A percentile compares a stretch with the other conserved stretches of the same genome.
These are phyloP conservation scores for Talaromyces marneffei DNA, from an alignment of 2,329 filamentous ascomycete genomes.

Conservation along the genomic window DNA sequence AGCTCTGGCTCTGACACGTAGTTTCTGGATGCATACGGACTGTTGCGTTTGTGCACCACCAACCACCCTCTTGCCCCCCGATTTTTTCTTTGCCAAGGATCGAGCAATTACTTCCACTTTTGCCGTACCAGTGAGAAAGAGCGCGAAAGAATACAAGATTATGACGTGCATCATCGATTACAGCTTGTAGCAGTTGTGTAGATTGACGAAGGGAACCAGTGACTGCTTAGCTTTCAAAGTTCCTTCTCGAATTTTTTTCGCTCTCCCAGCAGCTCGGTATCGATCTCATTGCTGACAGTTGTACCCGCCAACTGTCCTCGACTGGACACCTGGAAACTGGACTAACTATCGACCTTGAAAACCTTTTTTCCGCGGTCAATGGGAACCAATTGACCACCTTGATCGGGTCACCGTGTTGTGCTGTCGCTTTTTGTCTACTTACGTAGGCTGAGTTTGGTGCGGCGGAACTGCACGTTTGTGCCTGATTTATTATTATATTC, in stretches of 20 bases:
- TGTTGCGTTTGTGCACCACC: constrained; percentile 5
- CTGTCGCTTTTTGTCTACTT: constrained; percentile 5
- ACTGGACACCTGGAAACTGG: constrained; percentile 7
- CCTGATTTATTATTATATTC: constrained; percentile 14
- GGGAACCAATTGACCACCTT: constrained; percentile 14
- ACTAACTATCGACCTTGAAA: not conserved
- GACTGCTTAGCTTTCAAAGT: not conserved
- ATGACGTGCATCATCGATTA: constrained; percentile 17
- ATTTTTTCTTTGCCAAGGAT: constrained; percentile 12
- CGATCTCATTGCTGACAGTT: not conserved
- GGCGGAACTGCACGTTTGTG: constrained; percentile 8
- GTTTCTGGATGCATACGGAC: constrained; percentile 16
- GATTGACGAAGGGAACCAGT: constrained; percentile 3
- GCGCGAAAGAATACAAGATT: constrained; percentile 3
- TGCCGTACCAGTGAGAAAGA: constrained; percentile 8
- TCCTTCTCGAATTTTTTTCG: constrained; percentile 6
- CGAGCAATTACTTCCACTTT: constrained; percentile 10
- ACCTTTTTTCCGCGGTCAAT: constrained; percentile 6
- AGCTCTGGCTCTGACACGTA: constrained; percentile 27
- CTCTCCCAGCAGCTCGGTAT: constrained; percentile 5
- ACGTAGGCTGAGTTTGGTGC: constrained; percentile 9
- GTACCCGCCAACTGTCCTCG: constrained; percentile 8
- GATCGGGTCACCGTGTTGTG: constrained; percentile 5
- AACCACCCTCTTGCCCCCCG: constrained; percentile 18
- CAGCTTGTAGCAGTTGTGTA: constrained; percentile 8